Evolutionary conservation across 306 rosid genomes (phyloP).

Genomic region (Trifolium subterraneum): DNA sequence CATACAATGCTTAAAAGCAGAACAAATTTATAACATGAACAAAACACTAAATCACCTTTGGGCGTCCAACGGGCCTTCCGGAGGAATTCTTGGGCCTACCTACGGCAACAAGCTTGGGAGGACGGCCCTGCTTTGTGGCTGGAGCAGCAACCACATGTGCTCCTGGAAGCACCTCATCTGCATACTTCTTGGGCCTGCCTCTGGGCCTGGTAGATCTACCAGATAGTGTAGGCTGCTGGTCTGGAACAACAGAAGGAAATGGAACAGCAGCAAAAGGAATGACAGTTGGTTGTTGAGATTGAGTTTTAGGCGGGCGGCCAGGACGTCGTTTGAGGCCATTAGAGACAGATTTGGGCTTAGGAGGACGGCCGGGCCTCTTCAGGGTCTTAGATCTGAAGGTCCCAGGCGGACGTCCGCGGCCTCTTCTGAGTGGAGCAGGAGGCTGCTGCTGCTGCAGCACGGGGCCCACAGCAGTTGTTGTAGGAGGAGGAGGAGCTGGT

Average conservation of each 20-base stretch:
- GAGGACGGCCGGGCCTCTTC: slow-evolving; percentile 61
- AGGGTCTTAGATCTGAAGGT: slow-evolving; percentile 43
- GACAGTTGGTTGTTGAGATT: slow-evolving; percentile 46
- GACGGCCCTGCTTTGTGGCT: slow-evolving; percentile 8
- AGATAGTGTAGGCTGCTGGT: not conserved
- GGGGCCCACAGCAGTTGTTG: too few relatives aligned
- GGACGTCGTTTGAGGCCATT: slow-evolving; percentile 62
- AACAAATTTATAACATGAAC: too few relatives aligned
- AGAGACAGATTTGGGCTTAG: slow-evolving; percentile 64
- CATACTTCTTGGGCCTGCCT: slow-evolving; percentile 70
- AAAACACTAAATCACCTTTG: too few relatives aligned
- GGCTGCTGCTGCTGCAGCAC: too few relatives aligned
- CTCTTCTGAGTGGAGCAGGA: slow-evolving; percentile 16
- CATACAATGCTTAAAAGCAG: not conserved
- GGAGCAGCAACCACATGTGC: not conserved
- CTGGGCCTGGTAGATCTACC: slow-evolving; percentile 49
- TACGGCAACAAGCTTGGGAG: not conserved
- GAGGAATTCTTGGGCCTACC: slow-evolving; percentile 36
- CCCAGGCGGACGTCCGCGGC: slow-evolving; percentile 69
- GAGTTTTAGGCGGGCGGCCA: slow-evolving; percentile 74
- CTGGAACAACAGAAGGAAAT: not conserved
- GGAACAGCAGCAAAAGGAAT: slow-evolving; percentile 55
- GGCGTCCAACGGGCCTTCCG: slow-evolving; percentile 69
- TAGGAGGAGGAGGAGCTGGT: too few relatives aligned
- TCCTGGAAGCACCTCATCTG: too few relatives aligned